Conservation (phyloP, 148 eudicot genomes). For the Chenopodium quinoa region DNA sequence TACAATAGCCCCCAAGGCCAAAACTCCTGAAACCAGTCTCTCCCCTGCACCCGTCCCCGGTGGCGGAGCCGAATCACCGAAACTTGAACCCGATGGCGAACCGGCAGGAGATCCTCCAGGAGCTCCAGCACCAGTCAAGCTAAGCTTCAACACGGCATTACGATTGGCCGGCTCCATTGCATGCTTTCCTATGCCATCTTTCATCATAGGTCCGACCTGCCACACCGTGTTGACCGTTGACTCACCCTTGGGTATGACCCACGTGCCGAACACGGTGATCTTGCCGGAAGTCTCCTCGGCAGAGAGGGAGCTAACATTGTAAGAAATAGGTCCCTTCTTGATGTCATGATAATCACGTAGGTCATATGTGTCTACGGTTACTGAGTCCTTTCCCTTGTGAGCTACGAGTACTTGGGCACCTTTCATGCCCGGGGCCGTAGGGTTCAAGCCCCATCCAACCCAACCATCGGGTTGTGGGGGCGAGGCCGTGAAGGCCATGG, state of each 20-base stretch:
- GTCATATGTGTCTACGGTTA: constrained; percentile 24
- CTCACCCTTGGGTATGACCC: constrained; percentile 22
- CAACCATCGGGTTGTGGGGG: constrained; percentile 48
- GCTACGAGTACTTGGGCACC: constrained; percentile 35
- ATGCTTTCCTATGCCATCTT: constrained; percentile 21
- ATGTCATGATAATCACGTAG: constrained; percentile 16
- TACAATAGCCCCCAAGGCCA: constrained; percentile 20
- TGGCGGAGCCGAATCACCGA: not conserved
- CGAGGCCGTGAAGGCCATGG: constrained; percentile 50
- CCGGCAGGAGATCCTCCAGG: constrained; percentile 8
- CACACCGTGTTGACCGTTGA: constrained; percentile 31
- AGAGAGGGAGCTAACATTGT: constrained; percentile 19
- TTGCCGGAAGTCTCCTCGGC: constrained; percentile 16
- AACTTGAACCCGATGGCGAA: not conserved
- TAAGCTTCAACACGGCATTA: constrained; percentile 11
- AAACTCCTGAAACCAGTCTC: not conserved
- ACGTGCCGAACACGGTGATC: constrained; percentile 35
- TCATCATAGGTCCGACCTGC: constrained; percentile 39
- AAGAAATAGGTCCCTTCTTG: constrained; percentile 32
- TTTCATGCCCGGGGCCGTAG: constrained; percentile 18
- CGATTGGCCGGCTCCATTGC: constrained; percentile 18
- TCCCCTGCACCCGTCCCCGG: constrained; percentile 11
- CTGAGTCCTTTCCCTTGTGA: constrained; percentile 13
- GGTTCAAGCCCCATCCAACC: constrained; percentile 55
- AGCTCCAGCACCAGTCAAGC: not conserved